Evolutionary conservation across 2,329 filamentous ascomycete genomes (phyloP).

Genomic region (Zalaria obscura): DNA sequence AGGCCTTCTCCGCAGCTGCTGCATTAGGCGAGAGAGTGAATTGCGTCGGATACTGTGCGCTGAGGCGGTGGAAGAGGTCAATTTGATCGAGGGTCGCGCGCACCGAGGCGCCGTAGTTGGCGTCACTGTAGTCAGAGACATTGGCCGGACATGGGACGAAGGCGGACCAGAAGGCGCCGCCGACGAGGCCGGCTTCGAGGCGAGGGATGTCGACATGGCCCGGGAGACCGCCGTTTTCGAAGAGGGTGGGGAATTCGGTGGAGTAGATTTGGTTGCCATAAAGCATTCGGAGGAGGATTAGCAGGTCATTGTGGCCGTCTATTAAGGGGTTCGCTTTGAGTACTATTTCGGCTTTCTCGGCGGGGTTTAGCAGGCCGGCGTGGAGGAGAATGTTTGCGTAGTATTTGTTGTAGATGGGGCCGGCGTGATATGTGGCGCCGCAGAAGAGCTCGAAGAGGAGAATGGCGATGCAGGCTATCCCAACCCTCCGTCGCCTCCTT

Average conservation of each 20-base stretch:
- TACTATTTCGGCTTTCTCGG: slow-evolving; percentile 14
- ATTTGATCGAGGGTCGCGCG: slow-evolving; percentile 59
- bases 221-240: slow-evolving; percentile 53
- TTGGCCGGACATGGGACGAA: slow-evolving; percentile 64
- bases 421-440: too few relatives aligned
- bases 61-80: slow-evolving; percentile 54
- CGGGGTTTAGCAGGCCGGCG: too few relatives aligned
- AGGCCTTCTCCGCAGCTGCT: slow-evolving; percentile 44
- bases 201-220: slow-evolving; percentile 70
- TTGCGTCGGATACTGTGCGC: slow-evolving; percentile 47
- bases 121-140: slow-evolving; percentile 58
- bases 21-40: slow-evolving; percentile 53
- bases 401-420: too few relatives aligned
- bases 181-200: slow-evolving; percentile 54
- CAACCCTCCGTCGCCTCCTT: too few relatives aligned
- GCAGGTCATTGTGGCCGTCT: slow-evolving; percentile 82
- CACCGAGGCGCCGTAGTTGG: slow-evolving; percentile 57
- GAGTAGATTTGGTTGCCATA: slow-evolving; percentile 68
- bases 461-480: too few relatives aligned
- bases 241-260: slow-evolving; percentile 55
- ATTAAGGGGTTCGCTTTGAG: slow-evolving; percentile 25
- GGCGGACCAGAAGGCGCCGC: slow-evolving; percentile 89
- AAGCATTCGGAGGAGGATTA: slow-evolving; percentile 51
- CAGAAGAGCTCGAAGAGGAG: too few relatives aligned
- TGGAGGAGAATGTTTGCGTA: too few relatives aligned